Conservation (phyloP, 2,329 filamentous ascomycete species). For the Apiospora marii region DNA sequence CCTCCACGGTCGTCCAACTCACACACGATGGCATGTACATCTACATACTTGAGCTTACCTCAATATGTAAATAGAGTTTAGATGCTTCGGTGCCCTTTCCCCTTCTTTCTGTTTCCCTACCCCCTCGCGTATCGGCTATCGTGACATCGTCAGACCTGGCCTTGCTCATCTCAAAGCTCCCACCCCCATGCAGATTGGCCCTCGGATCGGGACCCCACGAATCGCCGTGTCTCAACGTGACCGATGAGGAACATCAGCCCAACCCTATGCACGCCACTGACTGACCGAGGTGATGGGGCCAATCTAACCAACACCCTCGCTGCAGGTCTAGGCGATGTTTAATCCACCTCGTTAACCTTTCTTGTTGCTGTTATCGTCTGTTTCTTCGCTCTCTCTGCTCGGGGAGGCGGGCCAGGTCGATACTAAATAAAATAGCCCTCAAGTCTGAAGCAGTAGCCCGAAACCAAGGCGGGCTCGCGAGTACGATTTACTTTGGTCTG, state of each 20-base stretch:
- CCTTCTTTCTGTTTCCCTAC: not conserved
- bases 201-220: constrained; percentile 9
- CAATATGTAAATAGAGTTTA: constrained; percentile 1
- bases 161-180: not conserved
- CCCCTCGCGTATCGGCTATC: not conserved
- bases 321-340: constrained; percentile 8
- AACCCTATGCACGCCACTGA: constrained; percentile 20
- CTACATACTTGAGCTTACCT: too few species aligned
- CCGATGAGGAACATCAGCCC: constrained; percentile 5
- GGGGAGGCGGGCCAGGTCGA: constrained; percentile 12
- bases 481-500: constrained; percentile 15
- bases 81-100: not conserved
- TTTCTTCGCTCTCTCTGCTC: not conserved
- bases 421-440: not conserved
- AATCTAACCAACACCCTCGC: not conserved
- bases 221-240: constrained; percentile 18
- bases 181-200: not conserved
- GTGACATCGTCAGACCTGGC: not conserved
- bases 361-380: not conserved
- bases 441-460: not conserved
- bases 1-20: not conserved
- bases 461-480: constrained; percentile 5
- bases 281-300: not conserved
- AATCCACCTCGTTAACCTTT: not conserved
- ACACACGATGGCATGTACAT: not conserved